Evolutionary conservation across 495 filamentous ascomycete species (phyloP).

Genomic region (Aspergillus nidulans): DNA sequence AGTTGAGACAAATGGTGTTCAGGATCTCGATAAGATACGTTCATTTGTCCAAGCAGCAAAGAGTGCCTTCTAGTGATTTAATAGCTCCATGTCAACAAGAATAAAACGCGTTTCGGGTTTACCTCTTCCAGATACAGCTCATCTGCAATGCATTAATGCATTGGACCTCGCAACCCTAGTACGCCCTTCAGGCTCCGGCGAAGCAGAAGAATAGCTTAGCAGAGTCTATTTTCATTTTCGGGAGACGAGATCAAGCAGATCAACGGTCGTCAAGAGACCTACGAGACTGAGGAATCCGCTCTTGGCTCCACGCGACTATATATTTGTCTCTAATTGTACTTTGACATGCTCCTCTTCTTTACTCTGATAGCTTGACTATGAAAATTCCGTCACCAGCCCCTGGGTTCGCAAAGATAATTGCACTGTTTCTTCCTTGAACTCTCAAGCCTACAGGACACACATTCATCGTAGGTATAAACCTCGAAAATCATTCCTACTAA

Average conservation of each 20-base stretch:
- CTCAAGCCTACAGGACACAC: not conserved
- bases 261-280: no score
- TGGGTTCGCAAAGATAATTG: not conserved
- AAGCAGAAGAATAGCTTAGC: no score
- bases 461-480: not conserved
- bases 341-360: no score
- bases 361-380: no score
- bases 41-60: slow-evolving; percentile 76
- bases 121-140: not conserved
- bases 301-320: no score
- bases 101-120: not conserved
- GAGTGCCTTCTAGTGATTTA: slow-evolving; percentile 27
- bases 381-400: not conserved
- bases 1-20: slow-evolving; percentile 77
- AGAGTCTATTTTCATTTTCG: no score
- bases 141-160: not conserved
- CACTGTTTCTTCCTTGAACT: not conserved
- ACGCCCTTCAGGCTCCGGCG: no score
- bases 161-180: no score
- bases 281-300: no score
- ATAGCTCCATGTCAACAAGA: not conserved
- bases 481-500: slow-evolving; percentile 12
- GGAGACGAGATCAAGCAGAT: no score
- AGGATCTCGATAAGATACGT: slow-evolving; percentile 77
- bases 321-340: no score